phyloP scores from a whole-genome alignment of 202 grass and related monocot genomes.

The Brachypodium distachyon region DNA sequence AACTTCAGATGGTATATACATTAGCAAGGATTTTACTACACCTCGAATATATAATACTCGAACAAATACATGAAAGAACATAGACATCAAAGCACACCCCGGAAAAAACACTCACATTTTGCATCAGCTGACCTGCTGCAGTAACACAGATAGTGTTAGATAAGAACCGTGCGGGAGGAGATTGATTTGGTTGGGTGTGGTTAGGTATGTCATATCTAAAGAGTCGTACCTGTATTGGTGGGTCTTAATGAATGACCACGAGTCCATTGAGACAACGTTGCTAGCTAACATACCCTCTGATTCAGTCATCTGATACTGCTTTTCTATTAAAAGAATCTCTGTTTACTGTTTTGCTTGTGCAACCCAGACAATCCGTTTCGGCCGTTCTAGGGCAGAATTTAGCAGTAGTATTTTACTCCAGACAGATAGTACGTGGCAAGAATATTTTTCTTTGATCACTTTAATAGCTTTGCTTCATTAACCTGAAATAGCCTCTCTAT shows the following conservation, averaged over 20 bases:
- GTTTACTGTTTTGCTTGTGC: background rate
- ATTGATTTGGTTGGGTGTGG: constrained; percentile 7
- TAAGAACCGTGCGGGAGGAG: background rate
- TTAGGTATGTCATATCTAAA: constrained; percentile 16
- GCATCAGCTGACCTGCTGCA: background rate
- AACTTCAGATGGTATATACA: background rate
- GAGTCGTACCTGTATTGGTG: background rate
- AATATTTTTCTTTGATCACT: background rate
- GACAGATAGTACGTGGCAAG: background rate
- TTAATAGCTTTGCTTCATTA: background rate
- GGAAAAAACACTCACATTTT: background rate
- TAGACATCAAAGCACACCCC: background rate
- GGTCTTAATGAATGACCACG: background rate
- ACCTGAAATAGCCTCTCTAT: too few relatives aligned
- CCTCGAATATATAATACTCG: too few relatives aligned
- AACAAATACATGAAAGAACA: too few relatives aligned
- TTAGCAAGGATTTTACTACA: background rate
- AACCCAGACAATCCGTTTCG: background rate
- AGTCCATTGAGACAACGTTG: background rate
- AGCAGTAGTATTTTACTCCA: background rate
- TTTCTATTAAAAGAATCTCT: background rate
- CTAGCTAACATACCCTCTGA: background rate
- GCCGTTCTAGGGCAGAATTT: background rate
- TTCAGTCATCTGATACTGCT: background rate
- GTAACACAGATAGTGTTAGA: background rate